Conservation (phyloP, 2,329 filamentous ascomycete genomes). For the Fusarium nelsonii region DNA sequence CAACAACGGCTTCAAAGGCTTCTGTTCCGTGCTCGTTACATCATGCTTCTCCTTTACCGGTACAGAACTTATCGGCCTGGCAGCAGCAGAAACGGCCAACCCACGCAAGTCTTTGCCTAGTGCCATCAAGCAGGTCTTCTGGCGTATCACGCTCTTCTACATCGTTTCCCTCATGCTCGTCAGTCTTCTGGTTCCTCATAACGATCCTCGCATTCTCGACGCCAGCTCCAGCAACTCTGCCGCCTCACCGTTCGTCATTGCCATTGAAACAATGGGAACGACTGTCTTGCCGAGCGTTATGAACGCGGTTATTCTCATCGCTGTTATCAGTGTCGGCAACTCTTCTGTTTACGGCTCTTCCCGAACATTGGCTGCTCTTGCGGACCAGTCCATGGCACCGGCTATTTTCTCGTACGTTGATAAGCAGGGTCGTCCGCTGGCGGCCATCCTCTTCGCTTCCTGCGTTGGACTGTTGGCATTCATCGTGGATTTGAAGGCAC, state of each 20-base stretch:
- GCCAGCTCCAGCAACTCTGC: slow-evolving; percentile 71
- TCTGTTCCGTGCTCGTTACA: slow-evolving; percentile 80
- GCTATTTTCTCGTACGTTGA: slow-evolving; percentile 83
- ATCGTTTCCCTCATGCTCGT: slow-evolving; percentile 83
- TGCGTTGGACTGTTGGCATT: slow-evolving; percentile 79
- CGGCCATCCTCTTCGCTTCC: slow-evolving; percentile 76
- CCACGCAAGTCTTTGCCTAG: slow-evolving; percentile 84
- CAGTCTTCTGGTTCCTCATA: slow-evolving; percentile 83
- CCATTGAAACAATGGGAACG: slow-evolving; percentile 88
- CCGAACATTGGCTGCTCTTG: slow-evolving; percentile 87
- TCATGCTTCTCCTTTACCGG: slow-evolving; percentile 81
- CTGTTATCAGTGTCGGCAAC: slow-evolving; percentile 91
- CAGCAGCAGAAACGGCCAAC: slow-evolving; percentile 82
- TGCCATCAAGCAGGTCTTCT: slow-evolving; percentile 95
- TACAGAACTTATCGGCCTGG: slow-evolving; percentile 80
- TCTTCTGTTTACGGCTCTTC: slow-evolving; percentile 93
- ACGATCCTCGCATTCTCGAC: slow-evolving; percentile 72
- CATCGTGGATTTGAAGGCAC: slow-evolving; percentile 72
- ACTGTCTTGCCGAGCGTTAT: slow-evolving; percentile 84
- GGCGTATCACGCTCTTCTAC: slow-evolving; percentile 92
- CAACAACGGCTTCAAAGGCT: slow-evolving; percentile 82
- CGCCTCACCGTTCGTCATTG: slow-evolving; percentile 92
- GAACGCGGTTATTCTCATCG: slow-evolving; percentile 93
- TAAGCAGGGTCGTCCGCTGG: slow-evolving; percentile 80
- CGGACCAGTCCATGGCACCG: slow-evolving; percentile 87